Evolutionary conservation across 164 flowering plant species (phyloP), one percentile per base, ranked within the genome.

Genomic region (Amborella trichopoda): DNA sequence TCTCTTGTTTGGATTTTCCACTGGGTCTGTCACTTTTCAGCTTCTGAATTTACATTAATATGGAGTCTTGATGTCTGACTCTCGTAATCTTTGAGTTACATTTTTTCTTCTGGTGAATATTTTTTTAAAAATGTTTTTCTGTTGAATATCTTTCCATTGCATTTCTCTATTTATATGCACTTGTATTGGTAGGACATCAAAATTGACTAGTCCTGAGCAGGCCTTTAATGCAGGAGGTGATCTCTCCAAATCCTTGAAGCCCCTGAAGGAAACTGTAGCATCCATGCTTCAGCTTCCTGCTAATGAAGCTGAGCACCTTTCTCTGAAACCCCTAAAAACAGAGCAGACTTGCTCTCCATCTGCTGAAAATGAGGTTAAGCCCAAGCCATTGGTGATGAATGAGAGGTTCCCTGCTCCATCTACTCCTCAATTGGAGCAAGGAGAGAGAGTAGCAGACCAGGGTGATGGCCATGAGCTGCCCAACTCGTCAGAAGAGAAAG

Each of bases 321-420:
- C 16, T 3, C 19, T 5, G 16, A n/a, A 32, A 10, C 19, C 16
- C 41, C 41, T n/a, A 37, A 18, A 6, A n/a, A 14, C 5, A n/a
- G 6, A 1, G n/a, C 19, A 37, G 16, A 37, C 8, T 6, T 37
- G 14, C n/a, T 21, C n/a, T 8, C 41, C 41, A 37, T n/a, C 14
- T 37, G 19, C 14, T 14, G 41, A 37, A 10, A 8, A 37, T 14
- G 16, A 6, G 16, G 13, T n/a, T 6, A 0, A 0, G 41, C 41
- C 41, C 19, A n/a, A 6, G 19, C 16, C n/a, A n/a, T 21, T 8
- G 34, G 9, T 55, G 4, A 63, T 52, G 6, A 67, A 64, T 49
- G 89, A 86, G 51, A 75, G 57, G 62, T 76, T 65, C 24, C 79
- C 86, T 3, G 96, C 89, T 42, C 96, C 96, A 24, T 74, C 87